Conservation (phyloP, 2,329 filamentous ascomycete species). For the Nothophaeocryptopus gaeumannii region DNA sequence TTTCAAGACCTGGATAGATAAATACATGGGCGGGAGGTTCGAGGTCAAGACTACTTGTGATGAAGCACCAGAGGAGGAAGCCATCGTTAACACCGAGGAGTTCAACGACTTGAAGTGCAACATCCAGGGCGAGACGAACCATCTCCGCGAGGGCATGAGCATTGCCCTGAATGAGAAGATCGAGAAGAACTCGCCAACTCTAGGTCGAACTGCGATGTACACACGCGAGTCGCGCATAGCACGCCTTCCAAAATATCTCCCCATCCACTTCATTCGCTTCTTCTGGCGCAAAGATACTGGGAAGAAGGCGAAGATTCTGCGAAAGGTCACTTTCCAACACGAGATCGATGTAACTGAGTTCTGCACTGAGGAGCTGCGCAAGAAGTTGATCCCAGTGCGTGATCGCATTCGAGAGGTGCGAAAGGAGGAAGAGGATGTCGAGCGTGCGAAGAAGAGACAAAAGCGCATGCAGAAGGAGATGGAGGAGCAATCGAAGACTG, state of each 20-base stretch:
- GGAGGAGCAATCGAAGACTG: constrained; percentile 46
- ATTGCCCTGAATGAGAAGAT: constrained; percentile 82
- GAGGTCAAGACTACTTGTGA: constrained; percentile 78
- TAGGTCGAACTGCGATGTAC: constrained; percentile 77
- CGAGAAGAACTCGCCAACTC: constrained; percentile 77
- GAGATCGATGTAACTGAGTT: constrained; percentile 93
- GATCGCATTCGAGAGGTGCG: constrained; percentile 93
- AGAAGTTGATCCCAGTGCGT: constrained; percentile 81
- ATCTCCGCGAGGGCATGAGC: constrained; percentile 82
- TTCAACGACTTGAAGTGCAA: constrained; percentile 97
- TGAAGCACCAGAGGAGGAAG: constrained; percentile 74
- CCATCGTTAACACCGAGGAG: constrained; percentile 64
- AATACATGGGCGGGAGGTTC: constrained; percentile 83
- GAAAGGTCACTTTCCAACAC: constrained; percentile 92
- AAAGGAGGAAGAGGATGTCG: constrained; percentile 91
- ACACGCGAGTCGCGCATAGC: constrained; percentile 90
- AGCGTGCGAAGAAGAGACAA: constrained; percentile 86
- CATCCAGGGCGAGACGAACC: constrained; percentile 82
- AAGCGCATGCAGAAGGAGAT: constrained; percentile 64
- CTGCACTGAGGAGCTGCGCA: constrained; percentile 84
- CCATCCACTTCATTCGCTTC: constrained; percentile 96
- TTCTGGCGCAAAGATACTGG: constrained; percentile 95
- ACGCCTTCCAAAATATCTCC: constrained; percentile 88
- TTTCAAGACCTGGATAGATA: constrained; percentile 68
- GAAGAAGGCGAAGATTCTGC: constrained; percentile 99